These are phyloP conservation scores for Coemansia sp. DNA, from an alignment of 192 early-diverging fungal genomes.

Conservation along the genomic window DNA sequence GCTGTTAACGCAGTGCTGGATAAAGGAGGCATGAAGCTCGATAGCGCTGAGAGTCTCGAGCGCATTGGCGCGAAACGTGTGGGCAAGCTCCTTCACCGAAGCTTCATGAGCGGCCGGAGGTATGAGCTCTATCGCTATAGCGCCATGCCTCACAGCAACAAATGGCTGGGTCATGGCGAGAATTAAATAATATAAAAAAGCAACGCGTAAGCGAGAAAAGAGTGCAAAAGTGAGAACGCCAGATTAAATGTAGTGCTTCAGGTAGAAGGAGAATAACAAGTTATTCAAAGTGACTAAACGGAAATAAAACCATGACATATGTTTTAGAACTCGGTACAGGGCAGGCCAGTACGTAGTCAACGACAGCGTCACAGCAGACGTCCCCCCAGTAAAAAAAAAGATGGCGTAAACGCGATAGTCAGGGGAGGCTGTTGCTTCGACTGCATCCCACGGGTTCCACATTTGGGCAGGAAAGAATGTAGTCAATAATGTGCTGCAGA, in stretches of 20 bases:
- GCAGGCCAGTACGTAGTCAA: background rate
- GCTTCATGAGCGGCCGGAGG: background rate
- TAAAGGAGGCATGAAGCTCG: constrained; percentile 12
- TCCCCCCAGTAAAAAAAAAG: background rate
- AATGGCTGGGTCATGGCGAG: background rate
- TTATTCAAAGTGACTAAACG: background rate
- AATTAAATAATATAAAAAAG: background rate
- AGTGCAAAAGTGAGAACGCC: background rate
- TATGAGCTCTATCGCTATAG: background rate
- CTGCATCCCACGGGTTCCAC: background rate
- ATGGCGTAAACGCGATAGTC: constrained; percentile 1
- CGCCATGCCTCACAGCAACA: background rate
- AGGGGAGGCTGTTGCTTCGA: background rate
- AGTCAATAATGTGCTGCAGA: background rate
- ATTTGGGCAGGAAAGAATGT: background rate
- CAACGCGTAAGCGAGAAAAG: background rate
- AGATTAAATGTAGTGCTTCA: background rate
- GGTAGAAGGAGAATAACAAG: background rate
- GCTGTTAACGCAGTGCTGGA: constrained; percentile 7
- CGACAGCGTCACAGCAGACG: background rate
- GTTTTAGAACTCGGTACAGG: background rate
- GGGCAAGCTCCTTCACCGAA: background rate
- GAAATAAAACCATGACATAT: background rate
- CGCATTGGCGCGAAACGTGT: background rate
- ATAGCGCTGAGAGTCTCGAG: constrained; percentile 1